These are phyloP conservation scores for Colletotrichum sp. DNA, from an alignment of 2,329 filamentous ascomycete species.

Conservation along the genomic window DNA sequence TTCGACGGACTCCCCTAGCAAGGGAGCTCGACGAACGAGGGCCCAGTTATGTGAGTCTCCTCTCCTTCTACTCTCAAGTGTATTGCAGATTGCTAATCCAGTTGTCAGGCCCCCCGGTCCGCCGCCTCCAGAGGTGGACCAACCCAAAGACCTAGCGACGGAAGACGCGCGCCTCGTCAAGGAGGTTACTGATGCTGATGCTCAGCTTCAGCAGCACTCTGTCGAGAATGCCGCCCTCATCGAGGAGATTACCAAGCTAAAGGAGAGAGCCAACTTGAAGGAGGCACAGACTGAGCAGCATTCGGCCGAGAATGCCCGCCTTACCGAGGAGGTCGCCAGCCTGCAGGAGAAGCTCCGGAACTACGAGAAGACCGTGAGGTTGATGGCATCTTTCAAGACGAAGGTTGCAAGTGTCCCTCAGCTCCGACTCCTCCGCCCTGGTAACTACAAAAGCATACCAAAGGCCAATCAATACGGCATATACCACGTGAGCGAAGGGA, in stretches of 20 bases:
- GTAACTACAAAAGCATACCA: neutral
- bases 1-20: neutral
- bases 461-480: neutral
- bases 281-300: neutral
- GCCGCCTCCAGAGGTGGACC: neutral
- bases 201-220: neutral
- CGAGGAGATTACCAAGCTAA: neutral
- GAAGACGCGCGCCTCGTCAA: neutral
- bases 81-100: neutral
- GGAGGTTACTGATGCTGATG: neutral
- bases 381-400: neutral
- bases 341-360: neutral
- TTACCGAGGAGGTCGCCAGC: neutral
- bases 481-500: neutral
- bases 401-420: neutral
- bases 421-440: fast-evolving
- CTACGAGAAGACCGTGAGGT: neutral
- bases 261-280: neutral
- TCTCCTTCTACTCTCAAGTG: neutral
- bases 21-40: neutral
- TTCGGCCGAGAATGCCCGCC: neutral
- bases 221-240: neutral
- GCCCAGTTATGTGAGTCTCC: slow-evolving; percentile 8
- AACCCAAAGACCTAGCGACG: neutral
- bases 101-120: neutral